These are phyloP conservation scores for Silene coronaria DNA, from an alignment of 179 eudicot species.

Conservation along the genomic window DNA sequence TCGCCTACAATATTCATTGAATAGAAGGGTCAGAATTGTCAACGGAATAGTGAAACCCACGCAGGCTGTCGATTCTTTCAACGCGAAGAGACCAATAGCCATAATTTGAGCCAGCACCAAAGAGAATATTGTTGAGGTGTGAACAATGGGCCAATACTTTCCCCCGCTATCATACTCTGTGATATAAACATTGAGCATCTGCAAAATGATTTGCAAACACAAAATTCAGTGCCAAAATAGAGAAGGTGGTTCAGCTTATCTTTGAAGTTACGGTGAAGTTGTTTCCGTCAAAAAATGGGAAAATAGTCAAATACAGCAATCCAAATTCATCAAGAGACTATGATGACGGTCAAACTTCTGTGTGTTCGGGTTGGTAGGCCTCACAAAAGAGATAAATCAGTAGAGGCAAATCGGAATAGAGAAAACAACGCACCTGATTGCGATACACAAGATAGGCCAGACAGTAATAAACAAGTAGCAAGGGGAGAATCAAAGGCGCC, in stretches of 20 bases:
- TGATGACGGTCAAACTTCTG: too few relatives aligned
- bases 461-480: conserved; percentile 72
- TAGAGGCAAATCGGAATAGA: too few relatives aligned
- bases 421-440: conserved; percentile 58
- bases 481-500: conserved; percentile 84
- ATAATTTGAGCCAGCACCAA: conserved; percentile 66
- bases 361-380: too few relatives aligned
- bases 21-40: conserved; percentile 57
- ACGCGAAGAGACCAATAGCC: conserved; percentile 55
- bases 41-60: conserved; percentile 48
- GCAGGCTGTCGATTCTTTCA: conserved; percentile 48
- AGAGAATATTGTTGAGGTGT: conserved; percentile 60
- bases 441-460: conserved; percentile 82
- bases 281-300: too few relatives aligned
- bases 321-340: too few relatives aligned
- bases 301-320: too few relatives aligned
- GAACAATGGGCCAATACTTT: conserved; percentile 71
- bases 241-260: neutral
- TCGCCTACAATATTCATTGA: conserved; percentile 68
- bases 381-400: neutral
- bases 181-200: conserved; percentile 82
- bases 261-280: conserved; percentile 1
- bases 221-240: conserved; percentile 6
- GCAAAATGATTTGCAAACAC: conserved; percentile 26
- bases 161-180: conserved; percentile 77